These are phyloP conservation scores for Vaccinium darrowii DNA, from an alignment of 148 eudicot genomes.

Conservation along the genomic window DNA sequence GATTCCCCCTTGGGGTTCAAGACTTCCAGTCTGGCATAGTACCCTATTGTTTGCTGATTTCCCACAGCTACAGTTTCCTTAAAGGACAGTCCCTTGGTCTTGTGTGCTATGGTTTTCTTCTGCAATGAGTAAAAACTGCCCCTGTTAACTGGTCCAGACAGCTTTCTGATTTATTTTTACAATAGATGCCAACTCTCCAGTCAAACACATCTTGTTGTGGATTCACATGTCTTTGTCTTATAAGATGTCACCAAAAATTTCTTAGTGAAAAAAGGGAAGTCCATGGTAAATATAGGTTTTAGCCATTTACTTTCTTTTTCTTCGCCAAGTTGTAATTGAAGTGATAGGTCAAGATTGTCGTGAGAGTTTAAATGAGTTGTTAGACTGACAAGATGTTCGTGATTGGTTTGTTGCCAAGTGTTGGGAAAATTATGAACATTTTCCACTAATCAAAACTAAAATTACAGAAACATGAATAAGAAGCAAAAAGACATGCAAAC, in stretches of 20 bases:
- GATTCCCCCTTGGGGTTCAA: background rate
- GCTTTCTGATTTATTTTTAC: background rate
- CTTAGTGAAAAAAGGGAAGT: background rate
- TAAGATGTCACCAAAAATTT: background rate
- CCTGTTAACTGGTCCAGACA: background rate
- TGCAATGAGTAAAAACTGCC: background rate
- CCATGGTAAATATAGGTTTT: background rate
- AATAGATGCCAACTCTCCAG: constrained; percentile 1
- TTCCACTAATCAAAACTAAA: too few relatives aligned
- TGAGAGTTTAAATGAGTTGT: background rate
- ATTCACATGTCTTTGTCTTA: background rate
- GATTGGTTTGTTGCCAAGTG: background rate
- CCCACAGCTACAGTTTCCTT: background rate
- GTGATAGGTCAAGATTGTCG: background rate
- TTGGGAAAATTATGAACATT: too few relatives aligned
- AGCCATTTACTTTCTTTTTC: background rate
- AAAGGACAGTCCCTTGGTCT: background rate
- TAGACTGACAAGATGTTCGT: background rate
- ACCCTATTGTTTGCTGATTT: background rate
- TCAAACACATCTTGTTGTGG: background rate
- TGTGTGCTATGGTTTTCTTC: background rate
- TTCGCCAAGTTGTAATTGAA: background rate
- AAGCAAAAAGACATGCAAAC: too few relatives aligned
- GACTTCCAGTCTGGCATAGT: constrained; percentile 5
- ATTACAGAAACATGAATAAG: too few relatives aligned